Percentiles rank a stretch among this genome's conserved stretches.
Evolutionary conservation across 768 basidiomycete genomes (phyloP).

Genomic region (Kwoniella mangroviensis): DNA sequence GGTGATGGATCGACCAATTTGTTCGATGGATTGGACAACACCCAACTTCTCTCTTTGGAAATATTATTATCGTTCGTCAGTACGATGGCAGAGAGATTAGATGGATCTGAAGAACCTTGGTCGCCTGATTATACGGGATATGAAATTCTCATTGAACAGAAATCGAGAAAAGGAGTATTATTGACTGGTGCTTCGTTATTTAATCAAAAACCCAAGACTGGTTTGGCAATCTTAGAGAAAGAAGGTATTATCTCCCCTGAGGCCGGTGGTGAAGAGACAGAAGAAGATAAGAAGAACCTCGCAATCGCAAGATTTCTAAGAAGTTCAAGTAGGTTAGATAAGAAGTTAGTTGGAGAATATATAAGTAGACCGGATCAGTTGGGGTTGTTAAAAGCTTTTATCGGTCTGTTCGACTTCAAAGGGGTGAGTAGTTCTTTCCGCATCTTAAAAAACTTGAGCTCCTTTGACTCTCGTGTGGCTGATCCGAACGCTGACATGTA

Average conservation of each 20-base stretch:
- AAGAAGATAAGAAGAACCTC: constrained; percentile 40
- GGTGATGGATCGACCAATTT: constrained; percentile 67
- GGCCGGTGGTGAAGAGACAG: constrained; percentile 28
- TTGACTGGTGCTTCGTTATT: constrained; percentile 82
- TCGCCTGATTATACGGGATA: constrained; percentile 64
- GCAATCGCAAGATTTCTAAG: constrained; percentile 82
- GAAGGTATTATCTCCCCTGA: constrained; percentile 71
- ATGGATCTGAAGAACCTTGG: constrained; percentile 66
- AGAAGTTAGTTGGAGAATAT: constrained; percentile 89
- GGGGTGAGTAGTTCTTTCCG: constrained; percentile 64
- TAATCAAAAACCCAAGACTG: constrained; percentile 89
- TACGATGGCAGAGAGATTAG: constrained; percentile 76
- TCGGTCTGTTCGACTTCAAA: constrained; percentile 86
- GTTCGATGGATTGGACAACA: constrained; percentile 62
- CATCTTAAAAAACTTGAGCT: too few species aligned
- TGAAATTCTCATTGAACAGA: constrained; percentile 67
- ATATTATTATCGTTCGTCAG: constrained; percentile 83
- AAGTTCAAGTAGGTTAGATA: constrained; percentile 81
- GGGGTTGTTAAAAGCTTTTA: constrained; percentile 82
- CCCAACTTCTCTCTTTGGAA: constrained; percentile 86
- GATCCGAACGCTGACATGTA: background rate
- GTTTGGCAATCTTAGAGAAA: constrained; percentile 87
- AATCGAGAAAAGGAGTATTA: constrained; percentile 85
- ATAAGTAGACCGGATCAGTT: constrained; percentile 85
- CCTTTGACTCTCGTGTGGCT: background rate